Base-by-base conservation (phyloP, 768 basidiomycete species). In the Sutorius australiensis region DNA sequence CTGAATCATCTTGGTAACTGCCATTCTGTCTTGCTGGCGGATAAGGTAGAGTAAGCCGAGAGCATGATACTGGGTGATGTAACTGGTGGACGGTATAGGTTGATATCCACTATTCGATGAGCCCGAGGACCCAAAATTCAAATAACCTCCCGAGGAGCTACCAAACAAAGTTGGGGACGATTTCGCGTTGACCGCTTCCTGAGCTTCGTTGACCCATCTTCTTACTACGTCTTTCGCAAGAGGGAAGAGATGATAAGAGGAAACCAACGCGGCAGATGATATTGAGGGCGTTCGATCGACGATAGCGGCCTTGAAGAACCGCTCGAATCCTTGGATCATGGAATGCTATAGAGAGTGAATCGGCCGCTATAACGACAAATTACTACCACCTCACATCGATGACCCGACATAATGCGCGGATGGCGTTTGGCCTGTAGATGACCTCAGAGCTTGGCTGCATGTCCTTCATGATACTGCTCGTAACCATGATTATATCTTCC, bases 371-470 rank as follows among this genome's bases (percentile, higher is more conserved):
- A 90, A 89, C 36, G 40, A 12, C 48, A 38, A 44, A 24, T n/a
- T 47, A 33, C 34, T 33, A 39, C 49, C 44, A 40, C 34, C 94
- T 68, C 72, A 98, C 97, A 70, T 99, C 97, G 62, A 98, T 95
- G 68, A 99, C 95, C 57, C 94, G 81, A 72, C 93, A 94, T 6
- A 99, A 77, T 7, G 95, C 95, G 59, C 97, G 85, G 61, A 98
- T 99, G 14, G 97, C 89, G 71, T 99, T 99, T 31, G 97, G 92
- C 50, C 97, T 81, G 72, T 99, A 99, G 56, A 99, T 93, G 64
- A 98, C 95, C 72, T 99, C 97, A 45, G 93, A 87, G 68, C 97
- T 98, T 50, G 95, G 89, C 65, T 99, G 97, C 93, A 98, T 99
- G 67, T 99, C 97, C 77, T 98, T 98, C 95, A 97, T 97, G 71